A percentile compares a stretch with the other conserved stretches of the same genome.
phyloP scores from a whole-genome alignment of 306 rosid genomes.

The Fragaria ananassa region DNA sequence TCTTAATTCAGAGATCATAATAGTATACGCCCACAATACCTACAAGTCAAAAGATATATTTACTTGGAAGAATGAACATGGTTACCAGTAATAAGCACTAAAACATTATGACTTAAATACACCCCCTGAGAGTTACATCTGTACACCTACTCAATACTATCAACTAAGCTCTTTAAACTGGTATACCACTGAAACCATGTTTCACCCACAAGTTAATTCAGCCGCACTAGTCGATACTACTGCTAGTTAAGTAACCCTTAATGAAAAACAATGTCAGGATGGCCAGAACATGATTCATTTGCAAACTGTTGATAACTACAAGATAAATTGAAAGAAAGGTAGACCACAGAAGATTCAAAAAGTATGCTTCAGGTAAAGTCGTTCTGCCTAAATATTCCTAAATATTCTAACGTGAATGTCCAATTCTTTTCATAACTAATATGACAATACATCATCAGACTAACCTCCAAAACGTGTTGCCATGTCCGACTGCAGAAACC shows the following conservation, averaged over 20 bases:
- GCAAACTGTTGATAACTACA: neutral
- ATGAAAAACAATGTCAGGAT: neutral
- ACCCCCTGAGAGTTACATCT: conserved; percentile 22
- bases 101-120: conserved; percentile 34
- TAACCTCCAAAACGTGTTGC: conserved; percentile 26
- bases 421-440: neutral
- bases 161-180: neutral
- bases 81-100: conserved; percentile 61
- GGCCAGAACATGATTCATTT: conserved; percentile 1
- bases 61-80: conserved; percentile 95
- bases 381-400: neutral
- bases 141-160: conserved; percentile 7
- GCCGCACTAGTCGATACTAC: too few species aligned
- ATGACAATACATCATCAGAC: conserved; percentile 19
- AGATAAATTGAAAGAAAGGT: neutral
- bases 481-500: conserved; percentile 28
- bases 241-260: neutral
- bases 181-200: neutral
- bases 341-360: conserved; percentile 6
- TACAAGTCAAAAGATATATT: conserved; percentile 98
- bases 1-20: conserved; percentile 99
- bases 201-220: neutral
- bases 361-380: neutral
- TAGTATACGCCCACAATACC: conserved; percentile 98
- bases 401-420: neutral